Percentiles rank a stretch among this genome's conserved stretches.
These are phyloP conservation scores for Penicillium salamii DNA, from an alignment of 495 filamentous ascomycete species.

Conservation along the genomic window DNA sequence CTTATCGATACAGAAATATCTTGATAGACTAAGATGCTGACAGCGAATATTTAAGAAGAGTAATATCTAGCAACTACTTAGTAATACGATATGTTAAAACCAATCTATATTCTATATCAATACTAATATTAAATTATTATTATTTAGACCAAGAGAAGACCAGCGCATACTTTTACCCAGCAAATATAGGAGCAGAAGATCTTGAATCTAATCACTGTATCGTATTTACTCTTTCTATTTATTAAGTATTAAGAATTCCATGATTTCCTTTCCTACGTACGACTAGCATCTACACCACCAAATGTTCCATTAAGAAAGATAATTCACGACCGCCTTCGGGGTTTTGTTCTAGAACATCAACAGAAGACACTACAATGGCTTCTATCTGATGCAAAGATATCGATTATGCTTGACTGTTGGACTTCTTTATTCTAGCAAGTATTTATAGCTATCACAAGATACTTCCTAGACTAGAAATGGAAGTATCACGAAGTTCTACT, in stretches of 20 bases:
- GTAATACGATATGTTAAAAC: background rate
- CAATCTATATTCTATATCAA: background rate
- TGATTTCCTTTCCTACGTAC: background rate
- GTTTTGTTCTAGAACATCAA: constrained; percentile 1
- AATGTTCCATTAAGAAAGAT: background rate
- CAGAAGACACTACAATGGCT: constrained; percentile 3
- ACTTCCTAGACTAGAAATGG: constrained; percentile 18
- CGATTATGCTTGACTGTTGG: constrained; percentile 13
- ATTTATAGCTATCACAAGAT: constrained; percentile 24
- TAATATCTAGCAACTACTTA: constrained; percentile 2
- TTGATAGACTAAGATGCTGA: background rate
- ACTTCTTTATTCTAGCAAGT: constrained; percentile 9
- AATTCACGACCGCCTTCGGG: background rate
- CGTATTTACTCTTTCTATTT: background rate
- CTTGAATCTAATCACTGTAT: background rate
- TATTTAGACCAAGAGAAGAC: background rate
- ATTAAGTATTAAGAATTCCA: background rate
- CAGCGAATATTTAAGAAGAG: background rate
- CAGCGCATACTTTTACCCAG: background rate
- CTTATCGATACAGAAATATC: constrained; percentile 6
- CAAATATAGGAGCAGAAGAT: no score
- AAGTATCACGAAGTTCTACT: constrained; percentile 19
- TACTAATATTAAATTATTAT: background rate
- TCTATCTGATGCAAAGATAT: constrained; percentile 5
- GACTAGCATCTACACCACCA: background rate